Conservation (phyloP, 495 filamentous ascomycete genomes). For the Zalerion maritima region DNA sequence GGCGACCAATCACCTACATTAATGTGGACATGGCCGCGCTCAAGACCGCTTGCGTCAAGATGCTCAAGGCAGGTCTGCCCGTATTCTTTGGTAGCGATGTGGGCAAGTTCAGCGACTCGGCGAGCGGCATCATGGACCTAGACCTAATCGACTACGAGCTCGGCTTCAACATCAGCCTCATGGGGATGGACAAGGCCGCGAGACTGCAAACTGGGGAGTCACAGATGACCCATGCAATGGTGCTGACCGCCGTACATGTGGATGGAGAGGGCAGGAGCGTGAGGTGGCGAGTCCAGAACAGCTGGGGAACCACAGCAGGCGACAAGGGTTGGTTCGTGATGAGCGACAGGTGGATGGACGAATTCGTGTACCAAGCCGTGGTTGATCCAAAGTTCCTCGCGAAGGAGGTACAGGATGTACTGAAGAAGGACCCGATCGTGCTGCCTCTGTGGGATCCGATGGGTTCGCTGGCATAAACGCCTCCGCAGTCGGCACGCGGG, state of each 20-base stretch:
- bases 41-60: conserved; percentile 56
- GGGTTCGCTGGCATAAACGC: conserved; percentile 55
- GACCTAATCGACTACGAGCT: conserved; percentile 58
- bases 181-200: conserved; percentile 56
- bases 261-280: conserved; percentile 43
- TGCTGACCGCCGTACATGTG: conserved; percentile 70
- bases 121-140: conserved; percentile 62
- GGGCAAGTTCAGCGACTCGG: conserved; percentile 55
- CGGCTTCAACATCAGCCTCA: conserved; percentile 57
- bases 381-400: conserved; percentile 57
- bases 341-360: conserved; percentile 74
- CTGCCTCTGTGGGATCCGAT: conserved; percentile 80
- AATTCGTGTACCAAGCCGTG: conserved; percentile 81
- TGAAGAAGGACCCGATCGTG: conserved; percentile 51
- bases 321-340: conserved; percentile 75
- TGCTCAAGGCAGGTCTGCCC: conserved; percentile 60
- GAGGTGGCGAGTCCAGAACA: conserved; percentile 76
- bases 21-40: conserved; percentile 63
- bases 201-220: conserved; percentile 56
- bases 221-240: conserved; percentile 84
- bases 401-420: conserved; percentile 49
- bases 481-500: not conserved
- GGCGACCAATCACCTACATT: conserved; percentile 57
- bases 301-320: conserved; percentile 54
- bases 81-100: conserved; percentile 85